Conservation (phyloP, 257 asterid genomes). For the Agastache rugosa region DNA sequence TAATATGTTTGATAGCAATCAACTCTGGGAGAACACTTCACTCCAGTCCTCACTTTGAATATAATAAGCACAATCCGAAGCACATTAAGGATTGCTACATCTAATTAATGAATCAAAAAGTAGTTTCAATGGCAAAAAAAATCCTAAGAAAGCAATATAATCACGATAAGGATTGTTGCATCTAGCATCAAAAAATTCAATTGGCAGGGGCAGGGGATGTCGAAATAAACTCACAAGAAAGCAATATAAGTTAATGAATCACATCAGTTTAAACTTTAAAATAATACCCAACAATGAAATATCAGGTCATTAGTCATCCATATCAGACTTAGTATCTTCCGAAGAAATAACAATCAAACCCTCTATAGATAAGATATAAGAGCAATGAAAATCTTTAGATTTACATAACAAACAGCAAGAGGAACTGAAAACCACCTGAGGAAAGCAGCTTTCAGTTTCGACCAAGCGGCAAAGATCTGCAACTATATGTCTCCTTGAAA, state of each 20-base stretch:
- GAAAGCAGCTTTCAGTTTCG: constrained; percentile 60
- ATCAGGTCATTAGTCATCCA: neutral
- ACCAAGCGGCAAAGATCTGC: constrained; percentile 94
- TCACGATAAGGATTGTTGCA: neutral
- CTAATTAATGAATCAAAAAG: neutral
- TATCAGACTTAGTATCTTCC: neutral
- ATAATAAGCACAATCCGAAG: neutral
- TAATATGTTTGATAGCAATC: neutral
- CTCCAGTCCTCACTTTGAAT: too few species aligned
- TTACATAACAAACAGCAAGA: constrained; percentile 35
- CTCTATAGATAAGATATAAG: constrained; percentile 20
- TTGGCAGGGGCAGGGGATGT: neutral
- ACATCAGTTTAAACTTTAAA: neutral
- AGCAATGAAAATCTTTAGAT: constrained; percentile 29
- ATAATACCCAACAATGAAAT: neutral
- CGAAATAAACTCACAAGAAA: neutral
- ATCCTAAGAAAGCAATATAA: neutral
- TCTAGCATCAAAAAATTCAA: neutral
- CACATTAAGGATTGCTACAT: neutral
- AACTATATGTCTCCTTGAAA: constrained; percentile 83
- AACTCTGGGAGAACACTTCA: too few species aligned
- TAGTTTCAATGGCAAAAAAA: neutral
- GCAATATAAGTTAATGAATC: constrained; percentile 1
- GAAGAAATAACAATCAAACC: constrained; percentile 17
- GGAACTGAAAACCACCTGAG: constrained; percentile 36